phyloP scores from a whole-genome alignment of 139 green algal genomes.

The Micromonas commoda region DNA sequence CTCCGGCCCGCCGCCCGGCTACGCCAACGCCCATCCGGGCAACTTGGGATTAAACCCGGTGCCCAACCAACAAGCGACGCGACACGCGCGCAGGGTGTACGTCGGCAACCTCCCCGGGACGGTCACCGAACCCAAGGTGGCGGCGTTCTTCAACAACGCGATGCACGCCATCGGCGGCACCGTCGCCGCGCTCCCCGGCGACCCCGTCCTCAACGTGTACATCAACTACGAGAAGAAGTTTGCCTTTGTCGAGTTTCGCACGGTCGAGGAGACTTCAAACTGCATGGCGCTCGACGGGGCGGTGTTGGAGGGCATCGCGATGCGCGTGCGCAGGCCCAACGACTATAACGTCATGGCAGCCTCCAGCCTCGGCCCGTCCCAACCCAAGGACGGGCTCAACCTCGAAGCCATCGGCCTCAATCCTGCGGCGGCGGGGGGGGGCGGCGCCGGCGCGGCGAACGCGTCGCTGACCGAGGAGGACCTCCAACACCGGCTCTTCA shows the following conservation, averaged over 20 bases:
- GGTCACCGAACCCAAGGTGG: conserved; percentile 75
- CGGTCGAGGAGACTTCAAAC: conserved; percentile 86
- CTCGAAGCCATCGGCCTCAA: conserved; percentile 81
- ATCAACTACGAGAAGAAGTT: conserved; percentile 98
- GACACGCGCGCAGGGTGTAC: conserved; percentile 88
- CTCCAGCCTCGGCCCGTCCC: conserved; percentile 63
- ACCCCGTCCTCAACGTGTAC: conserved; percentile 93
- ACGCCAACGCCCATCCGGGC: no score
- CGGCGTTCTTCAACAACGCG: conserved; percentile 86
- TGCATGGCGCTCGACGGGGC: conserved; percentile 90
- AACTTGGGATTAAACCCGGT: no score
- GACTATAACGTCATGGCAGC: conserved; percentile 93
- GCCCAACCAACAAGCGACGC: conserved; percentile 87
- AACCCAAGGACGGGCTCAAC: conserved; percentile 85
- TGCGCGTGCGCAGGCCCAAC: conserved; percentile 88
- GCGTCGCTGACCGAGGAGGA: conserved; percentile 24
- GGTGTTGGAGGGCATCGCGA: conserved; percentile 87
- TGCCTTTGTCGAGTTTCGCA: conserved; percentile 88
- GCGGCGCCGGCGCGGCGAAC: not conserved
- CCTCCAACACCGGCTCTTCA: conserved; percentile 74
- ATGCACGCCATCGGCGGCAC: conserved; percentile 82
- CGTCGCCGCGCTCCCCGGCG: conserved; percentile 37
- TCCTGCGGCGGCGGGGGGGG: not conserved
- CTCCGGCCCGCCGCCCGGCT: no score
- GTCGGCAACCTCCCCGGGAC: conserved; percentile 86